Conservation (phyloP, 441 rosid species). For the Adansonia rubrostipa region DNA sequence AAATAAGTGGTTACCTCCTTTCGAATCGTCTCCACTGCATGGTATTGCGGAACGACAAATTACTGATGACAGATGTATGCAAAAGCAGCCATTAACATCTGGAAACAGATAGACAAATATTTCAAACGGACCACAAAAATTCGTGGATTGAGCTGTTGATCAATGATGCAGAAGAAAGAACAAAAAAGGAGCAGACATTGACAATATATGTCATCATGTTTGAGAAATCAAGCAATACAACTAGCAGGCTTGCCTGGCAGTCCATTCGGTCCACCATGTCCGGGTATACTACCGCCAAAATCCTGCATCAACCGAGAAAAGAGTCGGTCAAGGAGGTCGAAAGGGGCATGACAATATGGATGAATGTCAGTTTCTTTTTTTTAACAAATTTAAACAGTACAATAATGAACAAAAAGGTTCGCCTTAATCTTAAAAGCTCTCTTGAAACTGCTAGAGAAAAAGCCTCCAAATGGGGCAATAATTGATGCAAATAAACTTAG, state of each 20-base stretch:
- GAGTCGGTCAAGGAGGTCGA: neutral
- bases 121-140: neutral
- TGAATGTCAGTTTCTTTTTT: neutral
- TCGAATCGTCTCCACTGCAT: conserved; percentile 65
- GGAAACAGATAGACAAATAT: conserved; percentile 21
- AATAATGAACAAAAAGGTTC: conserved; percentile 15
- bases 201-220: neutral
- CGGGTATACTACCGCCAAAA: conserved; percentile 93
- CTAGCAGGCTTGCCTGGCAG: conserved; percentile 67
- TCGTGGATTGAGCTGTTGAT: neutral
- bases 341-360: neutral
- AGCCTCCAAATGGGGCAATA: conserved; percentile 97
- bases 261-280: conserved; percentile 99
- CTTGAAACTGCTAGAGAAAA: conserved; percentile 93
- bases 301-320: conserved; percentile 49
- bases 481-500: conserved; percentile 85
- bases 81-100: conserved; percentile 95
- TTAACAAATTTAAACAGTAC: neutral
- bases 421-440: conserved; percentile 96
- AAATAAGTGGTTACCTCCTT: conserved; percentile 56
- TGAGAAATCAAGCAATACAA: neutral
- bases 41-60: conserved; percentile 62
- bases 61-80: conserved; percentile 89
- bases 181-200: neutral
- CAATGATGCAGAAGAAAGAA: neutral